A percentile compares a stretch with the other conserved stretches of the same genome.
Evolutionary conservation across 2,329 filamentous ascomycete genomes (phyloP).

Genomic region (Camptophora hylomeconis): DNA sequence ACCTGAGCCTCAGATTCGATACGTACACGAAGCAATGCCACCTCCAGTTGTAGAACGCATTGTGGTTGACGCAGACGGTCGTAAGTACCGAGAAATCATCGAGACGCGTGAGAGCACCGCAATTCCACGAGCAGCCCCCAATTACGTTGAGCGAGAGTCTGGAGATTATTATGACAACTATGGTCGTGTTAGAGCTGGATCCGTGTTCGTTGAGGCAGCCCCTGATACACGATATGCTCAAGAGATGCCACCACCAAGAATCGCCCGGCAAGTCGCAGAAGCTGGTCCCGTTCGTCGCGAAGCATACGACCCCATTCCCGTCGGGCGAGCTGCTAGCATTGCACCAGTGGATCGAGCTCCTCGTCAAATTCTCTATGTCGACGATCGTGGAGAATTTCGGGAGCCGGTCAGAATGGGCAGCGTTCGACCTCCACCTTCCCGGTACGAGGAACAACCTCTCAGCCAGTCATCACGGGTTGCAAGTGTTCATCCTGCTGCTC

Average conservation of each 20-base stretch:
- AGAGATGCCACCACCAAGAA: conserved; percentile 31
- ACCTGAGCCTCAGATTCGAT: conserved; percentile 30
- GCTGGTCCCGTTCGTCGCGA: conserved; percentile 12
- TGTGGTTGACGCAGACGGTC: conserved; percentile 70
- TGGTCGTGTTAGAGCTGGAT: conserved; percentile 22
- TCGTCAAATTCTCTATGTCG: conserved; percentile 34
- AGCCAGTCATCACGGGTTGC: conserved; percentile 28
- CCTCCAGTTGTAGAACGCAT: conserved; percentile 51
- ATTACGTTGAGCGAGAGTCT: conserved; percentile 5
- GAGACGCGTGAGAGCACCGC: conserved; percentile 25
- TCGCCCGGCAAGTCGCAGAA: conserved; percentile 26
- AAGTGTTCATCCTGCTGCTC: conserved; percentile 30
- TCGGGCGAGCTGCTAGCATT: conserved; percentile 27
- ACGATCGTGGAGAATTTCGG: conserved; percentile 51
- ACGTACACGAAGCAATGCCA: conserved; percentile 25
- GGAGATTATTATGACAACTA: conserved; percentile 14
- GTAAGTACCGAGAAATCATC: conserved; percentile 56
- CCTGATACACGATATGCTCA: conserved; percentile 28
- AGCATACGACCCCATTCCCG: conserved; percentile 17
- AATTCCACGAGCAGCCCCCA: conserved; percentile 17
- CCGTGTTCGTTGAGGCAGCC: conserved; percentile 28
- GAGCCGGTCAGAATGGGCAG: conserved; percentile 47
- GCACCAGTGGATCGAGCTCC: conserved; percentile 28
- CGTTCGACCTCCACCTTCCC: conserved; percentile 39
- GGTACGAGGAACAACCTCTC: conserved; percentile 28